These are phyloP conservation scores for Penicillium manginii DNA, from an alignment of 495 filamentous ascomycete genomes.

Conservation along the genomic window DNA sequence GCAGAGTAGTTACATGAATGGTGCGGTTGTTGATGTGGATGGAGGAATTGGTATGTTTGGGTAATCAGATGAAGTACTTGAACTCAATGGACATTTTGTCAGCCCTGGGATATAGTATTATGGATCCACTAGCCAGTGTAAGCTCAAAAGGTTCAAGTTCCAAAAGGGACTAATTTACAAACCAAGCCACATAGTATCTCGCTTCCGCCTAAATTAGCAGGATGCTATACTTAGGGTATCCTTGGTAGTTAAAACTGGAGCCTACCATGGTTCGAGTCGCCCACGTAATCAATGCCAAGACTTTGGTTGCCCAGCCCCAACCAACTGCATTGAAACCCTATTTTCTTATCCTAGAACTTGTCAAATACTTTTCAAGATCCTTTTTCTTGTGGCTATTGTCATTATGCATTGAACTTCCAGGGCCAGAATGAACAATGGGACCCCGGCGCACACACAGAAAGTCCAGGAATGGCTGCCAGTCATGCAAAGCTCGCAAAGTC, in stretches of 20 bases:
- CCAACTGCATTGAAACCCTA: neutral
- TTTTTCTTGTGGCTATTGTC: neutral
- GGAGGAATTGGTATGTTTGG: conserved; percentile 8
- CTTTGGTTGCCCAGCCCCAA: neutral
- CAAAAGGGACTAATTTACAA: too few relatives aligned
- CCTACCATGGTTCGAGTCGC: neutral
- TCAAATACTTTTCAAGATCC: neutral
- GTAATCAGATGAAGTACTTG: neutral
- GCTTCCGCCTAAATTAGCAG: too few relatives aligned
- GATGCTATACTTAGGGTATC: neutral
- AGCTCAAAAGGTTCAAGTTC: too few relatives aligned
- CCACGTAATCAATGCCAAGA: neutral
- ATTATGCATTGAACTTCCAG: neutral
- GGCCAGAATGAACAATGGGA: neutral
- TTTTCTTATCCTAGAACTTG: too few relatives aligned
- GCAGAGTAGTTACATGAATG: conserved; percentile 10
- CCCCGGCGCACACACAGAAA: conserved; percentile 14
- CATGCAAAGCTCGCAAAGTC: conserved; percentile 15
- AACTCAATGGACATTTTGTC: too few relatives aligned
- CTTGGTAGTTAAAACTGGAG: neutral
- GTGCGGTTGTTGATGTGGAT: conserved; percentile 5
- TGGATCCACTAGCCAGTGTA: too few relatives aligned
- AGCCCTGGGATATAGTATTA: too few relatives aligned
- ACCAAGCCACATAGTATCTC: neutral
- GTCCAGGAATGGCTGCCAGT: conserved; percentile 16